phyloP scores from a whole-genome alignment of 139 green algal genomes.

The Gonium pectorale region DNA sequence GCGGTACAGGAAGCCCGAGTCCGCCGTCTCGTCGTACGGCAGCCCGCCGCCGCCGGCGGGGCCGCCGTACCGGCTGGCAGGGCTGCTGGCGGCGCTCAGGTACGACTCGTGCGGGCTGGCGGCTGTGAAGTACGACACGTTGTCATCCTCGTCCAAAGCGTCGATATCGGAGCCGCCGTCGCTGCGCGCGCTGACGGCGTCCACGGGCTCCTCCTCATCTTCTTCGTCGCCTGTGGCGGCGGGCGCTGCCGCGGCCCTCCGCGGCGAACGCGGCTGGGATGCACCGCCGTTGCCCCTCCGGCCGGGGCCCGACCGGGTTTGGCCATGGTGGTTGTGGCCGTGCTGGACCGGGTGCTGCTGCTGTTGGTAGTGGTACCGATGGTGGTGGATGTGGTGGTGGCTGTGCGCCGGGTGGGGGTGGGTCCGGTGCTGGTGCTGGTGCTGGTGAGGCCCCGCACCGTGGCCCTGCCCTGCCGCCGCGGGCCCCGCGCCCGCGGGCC shows the following conservation, averaged over 20 bases:
- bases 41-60: background rate
- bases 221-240: background rate
- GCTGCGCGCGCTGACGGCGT: background rate
- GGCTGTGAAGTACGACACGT: conserved; percentile 7
- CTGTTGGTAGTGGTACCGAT: conserved; percentile 2
- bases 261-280: background rate
- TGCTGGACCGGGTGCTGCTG: background rate
- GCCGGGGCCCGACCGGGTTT: no score
- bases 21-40: background rate
- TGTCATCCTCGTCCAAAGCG: no score
- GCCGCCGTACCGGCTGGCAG: conserved; percentile 5
- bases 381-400: conserved; percentile 3
- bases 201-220: background rate
- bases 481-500: background rate
- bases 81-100: conserved; percentile 36
- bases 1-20: conserved; percentile 20
- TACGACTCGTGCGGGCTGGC: conserved; percentile 27
- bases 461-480: background rate
- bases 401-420: background rate
- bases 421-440: conserved; percentile 2
- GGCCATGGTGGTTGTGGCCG: background rate
- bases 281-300: background rate
- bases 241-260: background rate
- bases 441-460: background rate
- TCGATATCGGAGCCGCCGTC: background rate